Evolutionary conservation across 805 yeast species (phyloP).

Genomic region (Lachancea cidri): DNA sequence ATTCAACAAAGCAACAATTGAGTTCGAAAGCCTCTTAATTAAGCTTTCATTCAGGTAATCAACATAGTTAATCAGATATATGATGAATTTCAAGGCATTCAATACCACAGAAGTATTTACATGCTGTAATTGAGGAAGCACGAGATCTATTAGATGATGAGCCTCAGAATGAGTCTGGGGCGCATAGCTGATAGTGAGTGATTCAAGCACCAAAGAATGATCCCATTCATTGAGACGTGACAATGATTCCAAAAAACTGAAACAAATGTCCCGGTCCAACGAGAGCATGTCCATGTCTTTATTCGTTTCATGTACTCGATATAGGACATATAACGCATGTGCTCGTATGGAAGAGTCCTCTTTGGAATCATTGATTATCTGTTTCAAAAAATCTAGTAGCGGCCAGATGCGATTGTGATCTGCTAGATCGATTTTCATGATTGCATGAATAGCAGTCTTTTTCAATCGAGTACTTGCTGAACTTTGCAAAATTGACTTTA

Average conservation of each 20-base stretch:
- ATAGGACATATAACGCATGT: constrained; percentile 63
- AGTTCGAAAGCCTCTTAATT: constrained; percentile 60
- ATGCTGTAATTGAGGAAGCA: constrained; percentile 70
- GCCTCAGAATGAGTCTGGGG: constrained; percentile 72
- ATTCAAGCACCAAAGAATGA: constrained; percentile 59
- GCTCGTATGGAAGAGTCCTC: constrained; percentile 59
- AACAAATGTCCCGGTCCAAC: constrained; percentile 38
- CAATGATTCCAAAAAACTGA: constrained; percentile 34
- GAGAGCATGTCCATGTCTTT: constrained; percentile 25
- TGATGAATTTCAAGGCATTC: constrained; percentile 65
- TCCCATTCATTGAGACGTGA: constrained; percentile 58
- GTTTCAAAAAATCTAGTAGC: constrained; percentile 36
- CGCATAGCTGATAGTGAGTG: constrained; percentile 55
- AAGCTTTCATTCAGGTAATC: constrained; percentile 49
- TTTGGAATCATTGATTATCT: constrained; percentile 40
- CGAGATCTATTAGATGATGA: constrained; percentile 53
- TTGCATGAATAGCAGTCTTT: constrained; percentile 63
- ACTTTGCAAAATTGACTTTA: constrained; percentile 28
- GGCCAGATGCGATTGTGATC: constrained; percentile 45
- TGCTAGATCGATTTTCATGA: constrained; percentile 59
- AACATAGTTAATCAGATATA: constrained; percentile 71
- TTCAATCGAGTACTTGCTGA: constrained; percentile 50
- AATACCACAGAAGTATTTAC: constrained; percentile 76
- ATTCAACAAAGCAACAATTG: constrained; percentile 61
- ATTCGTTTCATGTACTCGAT: constrained; percentile 53